Evolutionary conservation across 352 stramenopile species (phyloP).

Genomic region (Pythium sukuiense): DNA sequence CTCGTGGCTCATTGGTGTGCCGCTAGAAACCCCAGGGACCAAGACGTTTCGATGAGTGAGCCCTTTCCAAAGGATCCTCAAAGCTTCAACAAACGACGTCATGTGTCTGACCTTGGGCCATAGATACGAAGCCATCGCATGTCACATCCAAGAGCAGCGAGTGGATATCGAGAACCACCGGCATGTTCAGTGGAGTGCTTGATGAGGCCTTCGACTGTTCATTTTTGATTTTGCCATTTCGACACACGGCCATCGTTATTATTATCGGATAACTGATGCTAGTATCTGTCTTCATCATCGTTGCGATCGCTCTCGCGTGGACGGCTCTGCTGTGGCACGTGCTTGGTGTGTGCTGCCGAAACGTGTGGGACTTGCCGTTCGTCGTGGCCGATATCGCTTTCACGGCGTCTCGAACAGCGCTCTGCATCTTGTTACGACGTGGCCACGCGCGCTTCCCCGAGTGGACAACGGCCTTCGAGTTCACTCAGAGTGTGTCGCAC

Average conservation of each 20-base stretch:
- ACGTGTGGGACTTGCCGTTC: background rate
- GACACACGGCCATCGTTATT: too few species aligned
- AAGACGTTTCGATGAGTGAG: too few species aligned
- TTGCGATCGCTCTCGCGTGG: too few species aligned
- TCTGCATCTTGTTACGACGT: background rate
- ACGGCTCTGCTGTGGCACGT: background rate
- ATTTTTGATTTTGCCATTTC: too few species aligned
- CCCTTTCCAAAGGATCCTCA: background rate
- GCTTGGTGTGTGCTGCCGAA: background rate
- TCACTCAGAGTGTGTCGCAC: background rate
- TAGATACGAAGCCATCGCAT: background rate
- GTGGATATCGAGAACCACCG: too few species aligned
- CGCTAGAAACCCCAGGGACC: too few species aligned
- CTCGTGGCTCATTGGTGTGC: too few species aligned
- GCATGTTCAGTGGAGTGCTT: too few species aligned
- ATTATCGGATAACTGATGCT: slow-evolving; percentile 1
- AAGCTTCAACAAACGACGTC: background rate
- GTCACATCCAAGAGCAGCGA: too few species aligned
- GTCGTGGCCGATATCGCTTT: background rate
- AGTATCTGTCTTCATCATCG: background rate
- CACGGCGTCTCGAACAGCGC: background rate
- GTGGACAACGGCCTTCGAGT: slow-evolving; percentile 5
- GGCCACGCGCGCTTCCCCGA: slow-evolving; percentile 4
- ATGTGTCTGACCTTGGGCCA: background rate
- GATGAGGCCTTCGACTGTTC: too few species aligned